Percentiles rank a stretch among this genome's conserved stretches.
phyloP scores from a whole-genome alignment of 2,329 filamentous ascomycete species.

The Pyricularia sp. region DNA sequence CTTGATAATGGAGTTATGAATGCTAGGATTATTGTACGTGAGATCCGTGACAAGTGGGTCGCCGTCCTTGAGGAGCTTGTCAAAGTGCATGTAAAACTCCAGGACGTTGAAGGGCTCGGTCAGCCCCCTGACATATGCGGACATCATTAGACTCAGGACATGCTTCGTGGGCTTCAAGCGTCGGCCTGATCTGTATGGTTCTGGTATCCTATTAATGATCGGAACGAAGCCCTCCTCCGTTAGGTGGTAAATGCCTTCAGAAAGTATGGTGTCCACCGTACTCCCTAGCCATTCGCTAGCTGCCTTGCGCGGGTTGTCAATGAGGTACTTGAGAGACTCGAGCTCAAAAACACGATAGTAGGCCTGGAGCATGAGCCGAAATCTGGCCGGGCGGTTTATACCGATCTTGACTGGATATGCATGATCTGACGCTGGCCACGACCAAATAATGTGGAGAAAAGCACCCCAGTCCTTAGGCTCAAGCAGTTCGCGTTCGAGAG shows the following conservation, averaged over 20 bases:
- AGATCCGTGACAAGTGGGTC: slow-evolving; percentile 23
- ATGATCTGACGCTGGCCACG: slow-evolving; percentile 16
- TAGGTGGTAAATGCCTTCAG: background rate
- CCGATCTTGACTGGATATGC: background rate
- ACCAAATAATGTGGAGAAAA: slow-evolving; percentile 37
- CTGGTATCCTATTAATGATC: background rate
- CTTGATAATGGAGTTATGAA: slow-evolving; percentile 38
- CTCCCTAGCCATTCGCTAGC: too few species aligned
- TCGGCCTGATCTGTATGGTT: slow-evolving; percentile 1
- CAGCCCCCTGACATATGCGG: slow-evolving; percentile 30
- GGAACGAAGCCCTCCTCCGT: background rate
- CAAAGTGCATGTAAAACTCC: slow-evolving; percentile 34
- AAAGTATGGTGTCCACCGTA: background rate
- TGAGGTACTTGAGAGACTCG: slow-evolving; percentile 25
- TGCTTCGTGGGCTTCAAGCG: slow-evolving; percentile 21
- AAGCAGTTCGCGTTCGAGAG: slow-evolving; percentile 32
- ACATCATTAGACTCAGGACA: slow-evolving; percentile 33
- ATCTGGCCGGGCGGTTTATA: slow-evolving; percentile 10
- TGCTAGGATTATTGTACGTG: slow-evolving; percentile 23
- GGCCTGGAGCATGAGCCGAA: slow-evolving; percentile 33
- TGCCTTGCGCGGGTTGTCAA: background rate
- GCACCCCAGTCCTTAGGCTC: slow-evolving; percentile 36
- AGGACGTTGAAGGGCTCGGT: slow-evolving; percentile 26
- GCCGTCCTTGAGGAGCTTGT: slow-evolving; percentile 22
- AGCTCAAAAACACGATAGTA: slow-evolving; percentile 36